Percentiles rank a stretch among this genome's conserved stretches.
phyloP scores from a whole-genome alignment of 2,329 filamentous ascomycete species.

The Ustilaginoidea virens region DNA sequence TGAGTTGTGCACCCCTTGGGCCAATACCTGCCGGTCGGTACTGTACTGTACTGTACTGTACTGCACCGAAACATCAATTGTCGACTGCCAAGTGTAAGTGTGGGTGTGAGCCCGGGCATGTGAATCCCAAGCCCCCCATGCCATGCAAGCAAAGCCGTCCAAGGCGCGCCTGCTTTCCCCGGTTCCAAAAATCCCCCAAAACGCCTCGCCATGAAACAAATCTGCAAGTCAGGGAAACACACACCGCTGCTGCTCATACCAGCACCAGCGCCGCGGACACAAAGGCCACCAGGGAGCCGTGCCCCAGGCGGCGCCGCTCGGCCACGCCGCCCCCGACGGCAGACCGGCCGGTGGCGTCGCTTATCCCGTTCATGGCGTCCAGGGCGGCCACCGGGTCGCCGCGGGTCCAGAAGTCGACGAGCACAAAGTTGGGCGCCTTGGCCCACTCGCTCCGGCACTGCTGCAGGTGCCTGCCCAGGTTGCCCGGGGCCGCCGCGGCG shows the following conservation, averaged over 20 bases:
- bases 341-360: conserved; percentile 19
- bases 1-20: too few relatives aligned
- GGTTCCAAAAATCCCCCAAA: too few relatives aligned
- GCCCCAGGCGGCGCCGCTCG: conserved; percentile 15
- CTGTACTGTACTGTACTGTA: too few relatives aligned
- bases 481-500: conserved; percentile 34
- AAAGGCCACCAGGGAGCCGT: conserved; percentile 27
- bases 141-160: too few relatives aligned
- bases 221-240: neutral
- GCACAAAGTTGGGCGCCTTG: conserved; percentile 51
- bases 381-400: conserved; percentile 55
- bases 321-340: conserved; percentile 3
- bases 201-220: conserved; percentile 4
- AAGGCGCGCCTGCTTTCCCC: too few relatives aligned
- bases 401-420: conserved; percentile 69
- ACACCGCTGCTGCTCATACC: conserved; percentile 8
- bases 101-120: too few relatives aligned
- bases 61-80: too few relatives aligned
- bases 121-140: too few relatives aligned
- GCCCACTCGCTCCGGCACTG: conserved; percentile 43
- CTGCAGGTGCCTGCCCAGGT: conserved; percentile 35
- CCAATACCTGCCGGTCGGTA: too few relatives aligned
- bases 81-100: too few relatives aligned
- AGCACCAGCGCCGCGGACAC: conserved; percentile 25
- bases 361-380: conserved; percentile 49